Percentiles rank a stretch among this genome's conserved stretches.
Conservation (phyloP, 2,329 filamentous ascomycete genomes). For the Aphanocladium album region DNA sequence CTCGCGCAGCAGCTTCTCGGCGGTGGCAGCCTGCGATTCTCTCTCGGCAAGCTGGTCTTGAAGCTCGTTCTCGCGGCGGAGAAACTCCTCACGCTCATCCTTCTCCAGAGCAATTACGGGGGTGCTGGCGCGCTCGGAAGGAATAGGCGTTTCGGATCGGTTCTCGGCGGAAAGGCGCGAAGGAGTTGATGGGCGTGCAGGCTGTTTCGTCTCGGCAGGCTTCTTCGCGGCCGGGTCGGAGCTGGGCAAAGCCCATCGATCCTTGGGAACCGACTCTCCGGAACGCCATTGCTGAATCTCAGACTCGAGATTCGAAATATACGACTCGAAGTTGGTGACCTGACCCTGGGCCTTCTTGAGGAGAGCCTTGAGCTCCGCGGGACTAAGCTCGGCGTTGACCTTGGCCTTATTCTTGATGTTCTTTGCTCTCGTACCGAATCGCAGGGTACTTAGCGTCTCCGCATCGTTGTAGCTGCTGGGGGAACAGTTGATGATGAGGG, state of each 20-base stretch:
- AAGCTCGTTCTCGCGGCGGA: slow-evolving; percentile 91
- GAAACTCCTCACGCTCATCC: slow-evolving; percentile 93
- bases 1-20: slow-evolving; percentile 76
- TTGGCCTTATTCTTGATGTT: slow-evolving; percentile 99
- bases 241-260: slow-evolving; percentile 71
- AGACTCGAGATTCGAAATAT: slow-evolving; percentile 75
- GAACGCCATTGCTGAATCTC: slow-evolving; percentile 84
- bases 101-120: slow-evolving; percentile 87
- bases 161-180: slow-evolving; percentile 50
- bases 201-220: slow-evolving; percentile 33
- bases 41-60: slow-evolving; percentile 95
- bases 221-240: slow-evolving; percentile 38
- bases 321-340: slow-evolving; percentile 81
- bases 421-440: slow-evolving; percentile 95
- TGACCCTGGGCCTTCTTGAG: slow-evolving; percentile 90
- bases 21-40: slow-evolving; percentile 72
- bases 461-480: slow-evolving; percentile 97
- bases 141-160: slow-evolving; percentile 56
- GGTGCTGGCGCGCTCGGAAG: slow-evolving; percentile 80
- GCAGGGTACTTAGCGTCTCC: slow-evolving; percentile 85
- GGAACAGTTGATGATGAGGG: slow-evolving; percentile 98
- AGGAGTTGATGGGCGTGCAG: slow-evolving; percentile 49
- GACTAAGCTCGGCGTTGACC: slow-evolving; percentile 96
- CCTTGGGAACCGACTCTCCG: slow-evolving; percentile 83
- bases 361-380: slow-evolving; percentile 86